Evolutionary conservation across 192 early-diverging fungal species (phyloP).

Genomic region (Obelidium mucronatum): DNA sequence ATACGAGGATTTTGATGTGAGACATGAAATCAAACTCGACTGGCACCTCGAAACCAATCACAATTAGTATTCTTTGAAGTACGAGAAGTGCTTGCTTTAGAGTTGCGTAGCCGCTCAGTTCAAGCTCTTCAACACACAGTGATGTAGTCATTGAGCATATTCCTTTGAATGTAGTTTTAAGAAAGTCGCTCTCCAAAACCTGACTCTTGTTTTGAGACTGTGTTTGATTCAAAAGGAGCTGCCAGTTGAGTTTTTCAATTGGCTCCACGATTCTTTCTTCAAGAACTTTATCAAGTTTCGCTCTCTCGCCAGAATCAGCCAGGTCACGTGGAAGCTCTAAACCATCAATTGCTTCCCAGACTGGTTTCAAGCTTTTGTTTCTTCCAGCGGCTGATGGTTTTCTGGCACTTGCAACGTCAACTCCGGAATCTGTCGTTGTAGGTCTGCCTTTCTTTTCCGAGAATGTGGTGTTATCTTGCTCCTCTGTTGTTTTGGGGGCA

Average conservation of each 20-base stretch:
- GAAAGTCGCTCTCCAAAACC: too few relatives aligned
- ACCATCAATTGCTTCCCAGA: too few relatives aligned
- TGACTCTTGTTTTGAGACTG: too few relatives aligned
- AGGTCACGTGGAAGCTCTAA: too few relatives aligned
- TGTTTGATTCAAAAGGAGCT: too few relatives aligned
- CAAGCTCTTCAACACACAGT: too few relatives aligned
- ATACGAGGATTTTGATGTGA: background rate
- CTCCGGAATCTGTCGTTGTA: constrained; percentile 34
- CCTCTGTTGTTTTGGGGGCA: background rate
- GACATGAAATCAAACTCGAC: background rate
- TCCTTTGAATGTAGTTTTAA: too few relatives aligned
- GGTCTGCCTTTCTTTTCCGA: constrained; percentile 2
- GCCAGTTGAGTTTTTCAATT: too few relatives aligned
- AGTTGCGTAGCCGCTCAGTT: too few relatives aligned
- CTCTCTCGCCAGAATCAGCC: background rate
- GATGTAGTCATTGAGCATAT: background rate
- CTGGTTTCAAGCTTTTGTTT: too few relatives aligned
- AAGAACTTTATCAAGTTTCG: background rate
- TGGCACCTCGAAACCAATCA: background rate
- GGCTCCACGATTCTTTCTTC: background rate
- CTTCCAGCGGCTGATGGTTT: too few relatives aligned
- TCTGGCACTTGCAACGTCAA: constrained; percentile 23
- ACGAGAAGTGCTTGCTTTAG: background rate
- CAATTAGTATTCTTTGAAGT: constrained; percentile 7
- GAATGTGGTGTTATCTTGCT: background rate